Conservation (phyloP, 352 stramenopile genomes). For the Aphanomyces cochlioides region DNA sequence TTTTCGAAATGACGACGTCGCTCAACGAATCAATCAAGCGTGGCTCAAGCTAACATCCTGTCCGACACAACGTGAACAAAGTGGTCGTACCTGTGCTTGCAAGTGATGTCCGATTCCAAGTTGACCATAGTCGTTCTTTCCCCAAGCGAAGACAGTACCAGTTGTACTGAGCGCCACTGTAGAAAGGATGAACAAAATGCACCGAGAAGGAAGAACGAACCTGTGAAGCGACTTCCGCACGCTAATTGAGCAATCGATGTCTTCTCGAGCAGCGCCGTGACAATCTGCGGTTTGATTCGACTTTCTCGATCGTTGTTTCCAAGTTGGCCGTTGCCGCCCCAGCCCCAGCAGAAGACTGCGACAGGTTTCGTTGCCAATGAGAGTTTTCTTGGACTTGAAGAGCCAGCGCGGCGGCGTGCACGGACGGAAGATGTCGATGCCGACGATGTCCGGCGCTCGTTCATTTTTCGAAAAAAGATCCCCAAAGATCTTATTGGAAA, state of each 20-base stretch:
- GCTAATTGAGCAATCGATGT: slow-evolving; percentile 35
- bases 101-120: slow-evolving; percentile 39
- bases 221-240: slow-evolving; percentile 45
- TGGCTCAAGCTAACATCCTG: slow-evolving; percentile 35
- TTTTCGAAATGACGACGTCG: slow-evolving; percentile 37
- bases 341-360: slow-evolving; percentile 37
- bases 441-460: slow-evolving; percentile 3
- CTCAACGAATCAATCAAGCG: slow-evolving; percentile 35
- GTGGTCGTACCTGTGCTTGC: slow-evolving; percentile 33
- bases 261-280: slow-evolving; percentile 33
- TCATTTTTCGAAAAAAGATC: not conserved
- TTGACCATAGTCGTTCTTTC: slow-evolving; percentile 45
- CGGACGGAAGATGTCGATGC: slow-evolving; percentile 5
- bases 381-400: not conserved
- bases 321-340: slow-evolving; percentile 47
- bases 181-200: slow-evolving; percentile 4
- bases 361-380: slow-evolving; percentile 2
- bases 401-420: slow-evolving; percentile 1
- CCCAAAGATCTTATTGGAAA: too few species aligned
- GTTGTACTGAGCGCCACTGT: slow-evolving; percentile 35
- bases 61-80: not conserved
- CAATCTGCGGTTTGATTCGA: slow-evolving; percentile 42
- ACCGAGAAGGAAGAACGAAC: slow-evolving; percentile 14
- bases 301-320: slow-evolving; percentile 41
- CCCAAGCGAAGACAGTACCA: slow-evolving; percentile 42